Percentiles rank a stretch among this genome's conserved stretches.
Evolutionary conservation across 2,329 filamentous ascomycete species (phyloP).

Genomic region (Didymella pomorum): DNA sequence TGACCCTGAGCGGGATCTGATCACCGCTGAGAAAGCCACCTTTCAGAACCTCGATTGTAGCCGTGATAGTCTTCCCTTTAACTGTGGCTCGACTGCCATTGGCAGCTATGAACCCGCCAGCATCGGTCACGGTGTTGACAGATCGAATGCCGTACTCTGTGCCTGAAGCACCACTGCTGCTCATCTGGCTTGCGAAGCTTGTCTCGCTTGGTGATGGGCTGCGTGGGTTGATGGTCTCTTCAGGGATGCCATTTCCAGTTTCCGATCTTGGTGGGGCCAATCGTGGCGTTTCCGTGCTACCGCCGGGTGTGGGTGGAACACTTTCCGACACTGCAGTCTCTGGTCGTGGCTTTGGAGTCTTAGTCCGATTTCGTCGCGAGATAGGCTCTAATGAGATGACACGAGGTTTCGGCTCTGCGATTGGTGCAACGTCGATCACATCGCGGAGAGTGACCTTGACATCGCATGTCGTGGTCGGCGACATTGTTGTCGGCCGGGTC

Average conservation of each 20-base stretch:
- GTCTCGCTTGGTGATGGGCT: conserved; percentile 58
- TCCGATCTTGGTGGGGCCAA: conserved; percentile 34
- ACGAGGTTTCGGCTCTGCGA: conserved; percentile 77
- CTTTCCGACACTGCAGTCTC: conserved; percentile 25
- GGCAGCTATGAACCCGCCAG: conserved; percentile 51
- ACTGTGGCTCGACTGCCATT: conserved; percentile 61
- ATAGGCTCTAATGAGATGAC: conserved; percentile 89
- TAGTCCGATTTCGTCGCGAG: conserved; percentile 72
- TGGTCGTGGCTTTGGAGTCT: conserved; percentile 50
- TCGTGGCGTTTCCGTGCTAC: conserved; percentile 31
- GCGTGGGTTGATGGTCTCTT: conserved; percentile 47
- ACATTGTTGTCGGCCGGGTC: conserved; percentile 86
- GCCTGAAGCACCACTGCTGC: conserved; percentile 62
- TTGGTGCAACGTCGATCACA: conserved; percentile 80
- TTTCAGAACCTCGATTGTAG: conserved; percentile 81
- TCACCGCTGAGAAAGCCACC: conserved; percentile 89
- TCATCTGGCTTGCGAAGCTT: conserved; percentile 62
- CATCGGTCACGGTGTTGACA: conserved; percentile 57
- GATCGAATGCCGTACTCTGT: conserved; percentile 53
- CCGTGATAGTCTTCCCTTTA: conserved; percentile 81
- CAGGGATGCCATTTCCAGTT: conserved; percentile 31
- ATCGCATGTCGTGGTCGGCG: conserved; percentile 80
- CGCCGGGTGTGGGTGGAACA: conserved; percentile 24
- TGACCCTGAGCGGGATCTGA: conserved; percentile 78
- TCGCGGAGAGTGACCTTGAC: conserved; percentile 81